A percentile compares a stretch with the other conserved stretches of the same genome.
phyloP scores from a whole-genome alignment of 345 rosid species.

The Eucalyptus microcorys region DNA sequence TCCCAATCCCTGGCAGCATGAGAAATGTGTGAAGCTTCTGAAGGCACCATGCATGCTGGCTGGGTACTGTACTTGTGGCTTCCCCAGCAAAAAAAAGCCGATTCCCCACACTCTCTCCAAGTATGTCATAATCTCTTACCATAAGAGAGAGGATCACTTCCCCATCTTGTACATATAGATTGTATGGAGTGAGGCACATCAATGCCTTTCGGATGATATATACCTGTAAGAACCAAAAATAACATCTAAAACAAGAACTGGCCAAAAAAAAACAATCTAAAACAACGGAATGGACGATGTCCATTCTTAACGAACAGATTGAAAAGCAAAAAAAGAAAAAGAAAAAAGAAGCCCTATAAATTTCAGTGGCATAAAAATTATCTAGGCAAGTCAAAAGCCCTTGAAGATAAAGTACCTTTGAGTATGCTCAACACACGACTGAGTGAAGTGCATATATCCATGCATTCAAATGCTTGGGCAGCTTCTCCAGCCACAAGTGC shows the following conservation, averaged over 20 bases:
- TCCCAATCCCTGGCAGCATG: slow-evolving; percentile 13
- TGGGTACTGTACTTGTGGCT: slow-evolving; percentile 89
- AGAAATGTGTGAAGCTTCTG: slow-evolving; percentile 70
- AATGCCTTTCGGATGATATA: slow-evolving; percentile 77
- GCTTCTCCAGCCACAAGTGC: too few relatives aligned
- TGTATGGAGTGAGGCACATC: slow-evolving; percentile 81
- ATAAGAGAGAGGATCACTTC: slow-evolving; percentile 60
- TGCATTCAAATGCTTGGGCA: slow-evolving; percentile 58
- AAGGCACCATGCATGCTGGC: slow-evolving; percentile 98
- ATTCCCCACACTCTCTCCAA: slow-evolving; percentile 60
- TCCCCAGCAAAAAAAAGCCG: slow-evolving; percentile 87
- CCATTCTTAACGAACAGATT: background rate
- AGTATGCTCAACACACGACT: slow-evolving; percentile 60
- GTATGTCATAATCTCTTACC: slow-evolving; percentile 72
- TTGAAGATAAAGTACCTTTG: slow-evolving; percentile 33
- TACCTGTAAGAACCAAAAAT: slow-evolving; percentile 27
- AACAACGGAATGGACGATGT: background rate
- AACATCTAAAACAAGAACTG: background rate
- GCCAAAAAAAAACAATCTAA: background rate
- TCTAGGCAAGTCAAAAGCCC: background rate
- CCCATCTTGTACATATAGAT: slow-evolving; percentile 93
- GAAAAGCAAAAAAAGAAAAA: background rate
- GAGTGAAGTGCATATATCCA: slow-evolving; percentile 46
- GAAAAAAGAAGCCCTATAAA: background rate
- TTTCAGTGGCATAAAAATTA: background rate